Base-by-base conservation (phyloP, 352 stramenopile species). In the Globisporangium megalacanthum region DNA sequence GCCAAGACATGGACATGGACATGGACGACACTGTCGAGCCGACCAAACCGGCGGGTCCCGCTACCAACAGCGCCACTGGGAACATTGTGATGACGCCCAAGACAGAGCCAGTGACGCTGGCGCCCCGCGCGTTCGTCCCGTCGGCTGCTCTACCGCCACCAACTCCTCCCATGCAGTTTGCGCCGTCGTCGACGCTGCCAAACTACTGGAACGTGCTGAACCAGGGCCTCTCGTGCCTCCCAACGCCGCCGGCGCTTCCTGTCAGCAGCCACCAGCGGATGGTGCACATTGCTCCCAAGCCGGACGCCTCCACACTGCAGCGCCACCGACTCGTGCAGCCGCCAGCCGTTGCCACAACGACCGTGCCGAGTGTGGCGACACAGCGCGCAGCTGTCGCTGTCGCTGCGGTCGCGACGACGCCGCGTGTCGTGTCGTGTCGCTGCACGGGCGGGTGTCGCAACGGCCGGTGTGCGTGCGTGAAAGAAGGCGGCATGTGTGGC, bases 191-290 rank as follows among this genome's bases (percentile, higher is more conserved):
- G 20, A 82, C 83, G 8, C 78, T 89, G 68, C 83, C 83, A 5
- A 89, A 92, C 66, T 93, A 93, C 58, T 93, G 83, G 83, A 90
- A 92, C 64, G 81, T 93, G 42, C 52, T 93, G 54, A 90, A 90
- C 61, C 76, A 93, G 49, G 79, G 73, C 0, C 66, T 87, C 17
- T 62, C 57, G 6, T 31, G 20, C 14, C 61, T 69, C 1, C 66
- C 70, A 29, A 29, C 25, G 14, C 45, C 65, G 0, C 45, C 65
- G 0, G 62, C 73, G 31, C 58, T 71, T 36, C 53, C 56, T 29
- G 25, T 29, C 25, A 29, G 25, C 25, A 70, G 39, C 62, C 77
- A 41, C 51, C 65, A 69, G 42, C 75, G 78, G 33, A 78, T 90
- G 73, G 77, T 92, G 52, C 78, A 89, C 54, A 90, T 92, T 47